A percentile compares a stretch with the other conserved stretches of the same genome.
phyloP scores from a whole-genome alignment of 148 eudicot species.

The Nyssa sinensis region DNA sequence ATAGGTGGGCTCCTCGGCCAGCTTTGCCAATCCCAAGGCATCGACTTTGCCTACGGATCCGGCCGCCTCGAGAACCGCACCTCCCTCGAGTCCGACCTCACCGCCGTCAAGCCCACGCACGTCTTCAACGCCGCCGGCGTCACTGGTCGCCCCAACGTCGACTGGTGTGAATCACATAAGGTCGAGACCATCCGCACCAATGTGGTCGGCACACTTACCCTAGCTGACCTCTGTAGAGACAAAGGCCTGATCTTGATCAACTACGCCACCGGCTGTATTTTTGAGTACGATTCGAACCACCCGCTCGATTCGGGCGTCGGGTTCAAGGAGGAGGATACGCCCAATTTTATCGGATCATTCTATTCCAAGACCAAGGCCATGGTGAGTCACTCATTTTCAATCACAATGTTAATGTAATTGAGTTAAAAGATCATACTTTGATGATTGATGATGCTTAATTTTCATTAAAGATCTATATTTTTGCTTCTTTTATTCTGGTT shows the following conservation, averaged over 20 bases:
- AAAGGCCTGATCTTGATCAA: slow-evolving; percentile 54
- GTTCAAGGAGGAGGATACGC: slow-evolving; percentile 74
- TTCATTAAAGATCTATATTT: background rate
- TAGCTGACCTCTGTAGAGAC: slow-evolving; percentile 71
- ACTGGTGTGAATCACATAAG: slow-evolving; percentile 84
- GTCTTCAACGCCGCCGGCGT: slow-evolving; percentile 90
- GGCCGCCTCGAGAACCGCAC: slow-evolving; percentile 68
- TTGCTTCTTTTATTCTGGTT: background rate
- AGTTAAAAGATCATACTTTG: background rate
- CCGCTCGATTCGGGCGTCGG: slow-evolving; percentile 69
- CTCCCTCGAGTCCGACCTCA: slow-evolving; percentile 50
- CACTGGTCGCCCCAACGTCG: slow-evolving; percentile 86
- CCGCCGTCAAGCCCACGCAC: slow-evolving; percentile 53
- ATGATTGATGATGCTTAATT: background rate
- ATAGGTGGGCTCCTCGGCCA: slow-evolving; percentile 72
- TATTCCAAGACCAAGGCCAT: slow-evolving; percentile 95
- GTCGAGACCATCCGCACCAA: slow-evolving; percentile 80
- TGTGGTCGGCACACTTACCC: slow-evolving; percentile 72
- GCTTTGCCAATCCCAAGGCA: slow-evolving; percentile 60
- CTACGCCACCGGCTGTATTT: slow-evolving; percentile 82
- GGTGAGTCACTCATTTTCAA: slow-evolving; percentile 33
- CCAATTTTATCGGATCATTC: slow-evolving; percentile 70
- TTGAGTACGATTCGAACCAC: slow-evolving; percentile 70
- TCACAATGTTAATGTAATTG: background rate
- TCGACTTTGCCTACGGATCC: slow-evolving; percentile 55